Conservation (phyloP, 1,284 basidiomycete genomes). For the Exobasidium cylindrosporum region DNA sequence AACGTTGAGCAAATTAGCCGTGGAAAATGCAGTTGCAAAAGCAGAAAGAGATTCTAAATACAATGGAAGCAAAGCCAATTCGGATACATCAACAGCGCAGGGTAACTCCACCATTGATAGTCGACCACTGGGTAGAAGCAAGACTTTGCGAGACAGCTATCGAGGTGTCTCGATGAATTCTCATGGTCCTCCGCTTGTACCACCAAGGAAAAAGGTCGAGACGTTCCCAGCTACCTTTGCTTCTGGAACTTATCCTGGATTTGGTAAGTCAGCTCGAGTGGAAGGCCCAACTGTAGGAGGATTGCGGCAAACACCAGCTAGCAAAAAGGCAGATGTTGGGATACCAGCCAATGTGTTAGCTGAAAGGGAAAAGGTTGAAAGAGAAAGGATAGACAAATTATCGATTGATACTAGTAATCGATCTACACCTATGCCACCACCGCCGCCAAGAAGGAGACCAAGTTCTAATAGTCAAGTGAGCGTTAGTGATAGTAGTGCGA, state of each 20-base stretch:
- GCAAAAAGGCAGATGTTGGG: constrained; percentile 28
- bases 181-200: constrained; percentile 24
- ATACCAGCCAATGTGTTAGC: constrained; percentile 15
- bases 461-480: constrained; percentile 9
- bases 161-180: background rate
- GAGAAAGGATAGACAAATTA: constrained; percentile 7
- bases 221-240: constrained; percentile 26
- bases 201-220: constrained; percentile 13
- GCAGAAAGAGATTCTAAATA: constrained; percentile 8
- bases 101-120: constrained; percentile 2
- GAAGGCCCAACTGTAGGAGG: constrained; percentile 36
- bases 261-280: constrained; percentile 22
- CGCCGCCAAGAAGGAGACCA: constrained; percentile 11
- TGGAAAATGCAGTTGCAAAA: constrained; percentile 19
- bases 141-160: constrained; percentile 23
- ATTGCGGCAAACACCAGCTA: constrained; percentile 36
- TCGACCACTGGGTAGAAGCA: constrained; percentile 38
- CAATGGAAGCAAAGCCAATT: constrained; percentile 6
- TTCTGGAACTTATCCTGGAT: constrained; percentile 42
- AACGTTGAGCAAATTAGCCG: constrained; percentile 24
- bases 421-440: constrained; percentile 1
- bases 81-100: background rate
- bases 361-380: constrained; percentile 18
- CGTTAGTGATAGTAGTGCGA: constrained; percentile 12
- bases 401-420: background rate